Conservation (phyloP, 192 early-diverging fungal species). For the Tieghemiomyces parasiticus region DNA sequence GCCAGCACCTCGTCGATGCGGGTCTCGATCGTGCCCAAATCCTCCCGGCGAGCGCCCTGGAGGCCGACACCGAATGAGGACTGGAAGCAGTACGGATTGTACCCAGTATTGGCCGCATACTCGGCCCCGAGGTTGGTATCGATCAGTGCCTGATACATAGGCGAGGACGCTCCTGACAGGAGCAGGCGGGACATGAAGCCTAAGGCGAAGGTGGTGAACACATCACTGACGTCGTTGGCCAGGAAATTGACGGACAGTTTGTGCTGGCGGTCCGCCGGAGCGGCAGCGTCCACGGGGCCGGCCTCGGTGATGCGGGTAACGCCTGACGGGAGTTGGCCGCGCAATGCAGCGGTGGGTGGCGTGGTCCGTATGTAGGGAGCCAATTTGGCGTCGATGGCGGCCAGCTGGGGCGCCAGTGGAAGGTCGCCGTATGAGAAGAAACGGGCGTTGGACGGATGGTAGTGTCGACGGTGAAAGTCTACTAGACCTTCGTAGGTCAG, state of each 20-base stretch:
- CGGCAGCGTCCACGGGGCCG: constrained; percentile 25
- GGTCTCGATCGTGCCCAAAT: constrained; percentile 47
- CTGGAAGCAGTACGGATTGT: constrained; percentile 40
- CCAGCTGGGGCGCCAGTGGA: constrained; percentile 55
- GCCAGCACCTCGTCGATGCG: constrained; percentile 55
- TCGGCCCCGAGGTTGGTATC: constrained; percentile 80
- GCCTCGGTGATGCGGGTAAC: constrained; percentile 24
- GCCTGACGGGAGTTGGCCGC: constrained; percentile 26
- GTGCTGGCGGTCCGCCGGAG: constrained; percentile 51
- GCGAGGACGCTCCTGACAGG: constrained; percentile 74
- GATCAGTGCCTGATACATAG: constrained; percentile 89
- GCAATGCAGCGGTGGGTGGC: constrained; percentile 32
- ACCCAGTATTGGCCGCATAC: constrained; percentile 85
- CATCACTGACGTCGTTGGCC: constrained; percentile 61
- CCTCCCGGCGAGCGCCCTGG: constrained; percentile 62
- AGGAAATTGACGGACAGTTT: constrained; percentile 61
- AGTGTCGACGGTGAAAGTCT: constrained; percentile 68
- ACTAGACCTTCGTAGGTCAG: constrained; percentile 71
- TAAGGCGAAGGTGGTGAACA: constrained; percentile 72
- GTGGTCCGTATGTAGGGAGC: constrained; percentile 30
- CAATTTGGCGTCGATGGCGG: constrained; percentile 49
- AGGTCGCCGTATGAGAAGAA: constrained; percentile 88
- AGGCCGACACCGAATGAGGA: constrained; percentile 72
- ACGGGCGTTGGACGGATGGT: constrained; percentile 86
- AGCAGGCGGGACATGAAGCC: constrained; percentile 64